A percentile compares a stretch with the other conserved stretches of the same genome.
These are phyloP conservation scores for Crithidia fasciculata DNA, from an alignment of 208 protist genomes.

Conservation along the genomic window DNA sequence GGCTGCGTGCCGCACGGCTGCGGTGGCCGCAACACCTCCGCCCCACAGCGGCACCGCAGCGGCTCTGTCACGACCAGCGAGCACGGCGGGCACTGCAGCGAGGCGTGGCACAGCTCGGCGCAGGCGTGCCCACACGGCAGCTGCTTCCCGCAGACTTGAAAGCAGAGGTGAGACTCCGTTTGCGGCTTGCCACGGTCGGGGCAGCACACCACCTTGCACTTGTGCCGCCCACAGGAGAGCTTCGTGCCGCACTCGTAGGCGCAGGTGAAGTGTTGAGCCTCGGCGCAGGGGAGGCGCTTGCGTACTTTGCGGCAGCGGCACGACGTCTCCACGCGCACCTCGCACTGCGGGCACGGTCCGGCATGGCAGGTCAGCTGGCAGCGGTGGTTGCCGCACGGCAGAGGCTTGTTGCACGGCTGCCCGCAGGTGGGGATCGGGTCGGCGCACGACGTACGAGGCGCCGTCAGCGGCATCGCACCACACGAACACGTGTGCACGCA, in stretches of 20 bases:
- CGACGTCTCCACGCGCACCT: slow-evolving; percentile 33
- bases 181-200: slow-evolving; percentile 46
- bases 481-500: slow-evolving; percentile 71
- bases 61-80: slow-evolving; percentile 55
- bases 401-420: slow-evolving; percentile 53
- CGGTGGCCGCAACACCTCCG: slow-evolving; percentile 57
- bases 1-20: slow-evolving; percentile 74
- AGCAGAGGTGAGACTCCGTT: slow-evolving; percentile 52
- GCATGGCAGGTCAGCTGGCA: slow-evolving; percentile 64
- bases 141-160: slow-evolving; percentile 55
- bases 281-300: slow-evolving; percentile 52
- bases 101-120: slow-evolving; percentile 67
- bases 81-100: slow-evolving; percentile 66
- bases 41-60: slow-evolving; percentile 64
- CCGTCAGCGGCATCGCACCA: slow-evolving; percentile 37
- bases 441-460: slow-evolving; percentile 37
- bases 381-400: slow-evolving; percentile 66
- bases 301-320: slow-evolving; percentile 67
- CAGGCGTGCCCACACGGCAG: slow-evolving; percentile 80
- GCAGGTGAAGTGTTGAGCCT: slow-evolving; percentile 51
- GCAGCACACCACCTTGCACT: slow-evolving; percentile 70
- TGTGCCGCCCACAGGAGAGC: slow-evolving; percentile 76
- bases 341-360: slow-evolving; percentile 55
- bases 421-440: slow-evolving; percentile 77
- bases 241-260: slow-evolving; percentile 63